Evolutionary conservation across 257 asterid species (phyloP).

Genomic region (Perilla frutescens): DNA sequence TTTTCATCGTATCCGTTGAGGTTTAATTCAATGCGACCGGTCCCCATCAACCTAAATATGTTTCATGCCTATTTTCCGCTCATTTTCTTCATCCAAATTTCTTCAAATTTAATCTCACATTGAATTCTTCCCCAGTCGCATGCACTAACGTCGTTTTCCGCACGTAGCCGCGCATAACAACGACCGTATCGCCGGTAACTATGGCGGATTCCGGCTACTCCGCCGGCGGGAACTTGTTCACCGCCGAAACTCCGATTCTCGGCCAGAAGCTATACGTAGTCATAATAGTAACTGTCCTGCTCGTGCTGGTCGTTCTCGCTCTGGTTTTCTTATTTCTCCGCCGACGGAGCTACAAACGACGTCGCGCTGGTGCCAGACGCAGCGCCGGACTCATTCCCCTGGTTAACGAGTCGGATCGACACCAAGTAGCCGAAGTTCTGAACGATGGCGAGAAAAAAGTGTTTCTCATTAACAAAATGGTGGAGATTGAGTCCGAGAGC

Average conservation of each 20-base stretch:
- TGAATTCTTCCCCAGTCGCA: conserved; percentile 15
- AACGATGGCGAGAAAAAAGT: conserved; percentile 44
- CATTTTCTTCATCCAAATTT: conserved; percentile 26
- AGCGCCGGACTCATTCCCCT: conserved; percentile 61
- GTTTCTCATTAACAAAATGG: conserved; percentile 45
- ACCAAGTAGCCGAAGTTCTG: background rate
- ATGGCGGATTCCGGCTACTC: conserved; percentile 57
- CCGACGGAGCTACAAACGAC: conserved; percentile 49
- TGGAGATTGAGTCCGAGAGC: conserved; percentile 45
- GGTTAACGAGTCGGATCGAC: conserved; percentile 52
- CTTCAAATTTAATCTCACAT: conserved; percentile 11
- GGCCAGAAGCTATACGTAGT: conserved; percentile 72
- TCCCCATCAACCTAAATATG: background rate
- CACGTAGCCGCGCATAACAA: background rate
- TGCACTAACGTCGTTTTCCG: conserved; percentile 24
- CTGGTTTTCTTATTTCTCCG: conserved; percentile 52
- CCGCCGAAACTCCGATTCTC: conserved; percentile 65
- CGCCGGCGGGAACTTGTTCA: conserved; percentile 44
- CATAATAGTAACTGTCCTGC: conserved; percentile 51
- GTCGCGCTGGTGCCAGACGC: conserved; percentile 47
- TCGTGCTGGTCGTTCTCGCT: conserved; percentile 50
- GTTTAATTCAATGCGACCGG: conserved; percentile 1
- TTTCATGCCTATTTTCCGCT: conserved; percentile 17
- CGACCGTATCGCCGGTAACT: conserved; percentile 35
- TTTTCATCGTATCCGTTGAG: conserved; percentile 32